Evolutionary conservation across 2,329 filamentous ascomycete genomes (phyloP).

Genomic region (Aureobasidium namibiae): DNA sequence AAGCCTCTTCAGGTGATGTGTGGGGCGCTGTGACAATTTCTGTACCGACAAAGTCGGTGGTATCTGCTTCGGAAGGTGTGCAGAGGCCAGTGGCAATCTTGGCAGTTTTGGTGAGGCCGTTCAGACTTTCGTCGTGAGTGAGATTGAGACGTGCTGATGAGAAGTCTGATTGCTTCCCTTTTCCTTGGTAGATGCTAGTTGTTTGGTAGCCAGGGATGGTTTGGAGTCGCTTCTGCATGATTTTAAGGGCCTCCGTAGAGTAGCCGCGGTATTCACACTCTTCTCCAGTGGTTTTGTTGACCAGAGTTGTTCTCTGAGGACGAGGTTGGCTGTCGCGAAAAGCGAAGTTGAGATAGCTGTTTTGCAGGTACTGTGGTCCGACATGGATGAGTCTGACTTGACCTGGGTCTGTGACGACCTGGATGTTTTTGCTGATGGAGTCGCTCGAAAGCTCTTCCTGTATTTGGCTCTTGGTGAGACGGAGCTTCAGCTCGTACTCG

Average conservation of each 20-base stretch:
- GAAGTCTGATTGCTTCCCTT: not conserved
- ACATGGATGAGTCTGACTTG: not conserved
- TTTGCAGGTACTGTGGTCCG: not conserved
- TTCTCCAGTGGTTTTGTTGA: not conserved
- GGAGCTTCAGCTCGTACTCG: conserved; percentile 2
- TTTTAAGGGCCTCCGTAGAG: not conserved
- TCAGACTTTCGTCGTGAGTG: not conserved
- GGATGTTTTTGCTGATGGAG: not conserved
- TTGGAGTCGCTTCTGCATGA: not conserved
- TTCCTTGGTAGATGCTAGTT: not conserved
- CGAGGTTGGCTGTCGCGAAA: not conserved
- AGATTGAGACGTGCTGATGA: not conserved
- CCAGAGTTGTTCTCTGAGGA: not conserved
- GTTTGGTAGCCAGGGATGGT: not conserved
- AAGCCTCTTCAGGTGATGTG: not conserved
- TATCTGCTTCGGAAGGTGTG: not conserved
- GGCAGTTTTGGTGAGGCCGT: not conserved
- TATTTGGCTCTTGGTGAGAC: not conserved
- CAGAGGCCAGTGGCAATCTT: not conserved
- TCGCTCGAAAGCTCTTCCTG: not conserved
- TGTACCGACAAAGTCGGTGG: not conserved
- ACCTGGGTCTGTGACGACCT: not conserved
- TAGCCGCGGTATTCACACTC: not conserved
- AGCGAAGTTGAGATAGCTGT: not conserved
- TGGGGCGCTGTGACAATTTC: conserved; percentile 8